Conservation (phyloP, 257 asterid species). For the Solanum chiquidenum region DNA sequence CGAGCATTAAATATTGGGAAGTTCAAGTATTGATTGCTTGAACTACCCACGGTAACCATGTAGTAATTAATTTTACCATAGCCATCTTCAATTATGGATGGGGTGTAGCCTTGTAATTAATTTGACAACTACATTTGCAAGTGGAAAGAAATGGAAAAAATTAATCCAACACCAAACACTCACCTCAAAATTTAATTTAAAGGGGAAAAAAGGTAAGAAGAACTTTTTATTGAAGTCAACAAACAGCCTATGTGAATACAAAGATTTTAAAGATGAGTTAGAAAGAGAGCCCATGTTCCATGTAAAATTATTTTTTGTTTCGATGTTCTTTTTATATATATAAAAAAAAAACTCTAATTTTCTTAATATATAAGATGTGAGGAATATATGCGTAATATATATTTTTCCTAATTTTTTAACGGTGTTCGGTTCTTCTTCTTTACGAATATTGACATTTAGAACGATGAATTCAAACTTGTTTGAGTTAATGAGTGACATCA, state of each 20-base stretch:
- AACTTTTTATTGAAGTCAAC: not conserved
- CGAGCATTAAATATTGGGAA: not conserved
- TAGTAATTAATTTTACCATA: not conserved
- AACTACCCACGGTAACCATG: not conserved
- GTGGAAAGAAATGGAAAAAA: not conserved
- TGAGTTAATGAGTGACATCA: not conserved
- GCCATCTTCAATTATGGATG: not conserved
- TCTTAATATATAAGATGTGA: not conserved
- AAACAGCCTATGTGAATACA: not conserved
- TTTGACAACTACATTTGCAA: not conserved
- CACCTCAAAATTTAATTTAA: not conserved
- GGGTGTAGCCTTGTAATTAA: not conserved
- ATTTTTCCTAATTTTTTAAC: too few species aligned
- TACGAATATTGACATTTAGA: not conserved
- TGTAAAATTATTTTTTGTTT: not conserved
- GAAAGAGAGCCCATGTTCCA: not conserved
- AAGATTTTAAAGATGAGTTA: not conserved
- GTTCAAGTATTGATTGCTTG: not conserved
- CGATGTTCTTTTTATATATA: too few species aligned
- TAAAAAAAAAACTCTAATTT: not conserved
- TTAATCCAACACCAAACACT: not conserved
- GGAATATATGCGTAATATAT: not conserved
- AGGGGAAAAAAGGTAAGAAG: not conserved
- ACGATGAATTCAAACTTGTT: not conserved
- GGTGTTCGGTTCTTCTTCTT: not conserved